Conservation (phyloP, 306 rosid genomes). For the Cucurbita pepo region DNA sequence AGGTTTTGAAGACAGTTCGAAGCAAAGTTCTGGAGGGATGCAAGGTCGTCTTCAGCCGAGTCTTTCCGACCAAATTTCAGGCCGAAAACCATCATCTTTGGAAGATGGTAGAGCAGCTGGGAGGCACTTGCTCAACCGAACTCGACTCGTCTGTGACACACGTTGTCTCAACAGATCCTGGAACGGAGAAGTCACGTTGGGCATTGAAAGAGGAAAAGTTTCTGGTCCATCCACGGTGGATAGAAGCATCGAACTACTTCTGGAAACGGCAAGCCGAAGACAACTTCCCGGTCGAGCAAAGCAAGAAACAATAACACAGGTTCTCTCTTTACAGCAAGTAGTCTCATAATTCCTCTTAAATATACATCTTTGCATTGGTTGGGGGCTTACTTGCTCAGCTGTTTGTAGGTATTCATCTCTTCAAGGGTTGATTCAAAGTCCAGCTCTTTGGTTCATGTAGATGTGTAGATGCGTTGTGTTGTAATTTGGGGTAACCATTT, state of each 20-base stretch:
- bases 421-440: neutral
- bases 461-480: neutral
- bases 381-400: neutral
- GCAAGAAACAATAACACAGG: neutral
- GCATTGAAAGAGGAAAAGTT: constrained; percentile 54
- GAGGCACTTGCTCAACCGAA: constrained; percentile 59
- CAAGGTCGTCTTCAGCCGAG: constrained; percentile 49
- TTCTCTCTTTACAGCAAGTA: neutral
- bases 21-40: constrained; percentile 45
- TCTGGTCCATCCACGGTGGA: constrained; percentile 73
- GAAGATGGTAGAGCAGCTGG: constrained; percentile 74
- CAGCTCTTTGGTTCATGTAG: neutral
- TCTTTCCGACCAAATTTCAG: constrained; percentile 27
- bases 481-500: neutral
- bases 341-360: neutral
- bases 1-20: constrained; percentile 43
- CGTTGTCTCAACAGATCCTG: constrained; percentile 52
- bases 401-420: neutral
- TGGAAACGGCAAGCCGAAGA: constrained; percentile 73
- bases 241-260: constrained; percentile 66
- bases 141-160: constrained; percentile 55
- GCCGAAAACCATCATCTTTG: constrained; percentile 35
- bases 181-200: constrained; percentile 77
- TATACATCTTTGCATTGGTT: neutral
- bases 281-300: constrained; percentile 18